Base-by-base conservation (phyloP, 106 monocot genomes). In the Allium sativum region DNA sequence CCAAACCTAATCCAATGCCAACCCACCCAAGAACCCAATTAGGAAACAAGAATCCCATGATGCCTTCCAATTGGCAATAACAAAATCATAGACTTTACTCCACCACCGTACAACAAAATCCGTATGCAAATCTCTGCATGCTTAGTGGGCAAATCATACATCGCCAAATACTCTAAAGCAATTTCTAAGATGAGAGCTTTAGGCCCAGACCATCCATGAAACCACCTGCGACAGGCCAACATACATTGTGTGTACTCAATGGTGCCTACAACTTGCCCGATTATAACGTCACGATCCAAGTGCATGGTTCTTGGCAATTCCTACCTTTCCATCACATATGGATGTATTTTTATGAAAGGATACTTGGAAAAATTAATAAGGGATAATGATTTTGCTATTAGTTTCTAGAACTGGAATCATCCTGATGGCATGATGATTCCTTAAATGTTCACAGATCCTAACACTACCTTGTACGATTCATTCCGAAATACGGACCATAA, bases 201-300 rank as follows among this genome's bases (percentile, higher is more conserved):
- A 7, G 51, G 55, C 44, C 41, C 11, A 2, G 45, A 59, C 41
- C 63, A 78, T 45, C 73, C 78, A 8, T 50, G 78, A 22, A 69
- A 53, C 52, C 68, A 73, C 65, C 22, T 14, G 3, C 73, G 73
- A 20, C 78, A 73, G 18, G 78, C 69, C 52, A 73, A 65, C 46
- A n/a, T 73, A 7, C 78, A 78, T 41, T 78, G 78, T 20, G 73
- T 78, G 73, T 41, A n/a, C 73, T 73, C 65, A 20, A 58, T 45
- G 59, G 45, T 11, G 62, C 57, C 9, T 73, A 78, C 52, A 55
- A 68, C 48, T 60, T 68, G 68, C 19, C 61, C 16, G 69, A 59
- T 7, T 18, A 31, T 42, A 15, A 31, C 7, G 21, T 44, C 17
- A 15, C 1, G n/a, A 22, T 52, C 0, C 57, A 58, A 20, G 31